phyloP scores from a whole-genome alignment of 441 rosid species.

The Eutrema salsugineum region DNA sequence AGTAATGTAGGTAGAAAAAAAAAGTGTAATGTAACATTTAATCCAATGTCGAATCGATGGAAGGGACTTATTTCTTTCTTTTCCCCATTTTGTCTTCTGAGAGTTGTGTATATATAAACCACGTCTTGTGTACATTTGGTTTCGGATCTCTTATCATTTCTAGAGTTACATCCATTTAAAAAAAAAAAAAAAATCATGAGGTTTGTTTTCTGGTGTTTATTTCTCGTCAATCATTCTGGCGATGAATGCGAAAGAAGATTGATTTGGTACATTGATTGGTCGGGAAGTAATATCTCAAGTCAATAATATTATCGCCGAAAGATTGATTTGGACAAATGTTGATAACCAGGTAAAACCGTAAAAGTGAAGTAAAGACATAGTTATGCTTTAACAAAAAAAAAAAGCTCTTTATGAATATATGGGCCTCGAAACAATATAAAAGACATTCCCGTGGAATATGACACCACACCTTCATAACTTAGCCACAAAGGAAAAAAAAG shows the following conservation, averaged over 20 bases:
- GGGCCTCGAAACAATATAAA: constrained; percentile 22
- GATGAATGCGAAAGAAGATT: too few species aligned
- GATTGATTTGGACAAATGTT: constrained; percentile 19
- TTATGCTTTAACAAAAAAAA: too few species aligned
- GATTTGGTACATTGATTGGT: too few species aligned
- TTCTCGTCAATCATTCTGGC: too few species aligned
- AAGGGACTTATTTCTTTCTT: constrained; percentile 4
- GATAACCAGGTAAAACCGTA: constrained; percentile 15
- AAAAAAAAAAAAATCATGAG: too few species aligned
- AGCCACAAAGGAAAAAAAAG: constrained; percentile 29
- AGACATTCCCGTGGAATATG: constrained; percentile 31
- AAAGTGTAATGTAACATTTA: constrained; percentile 15
- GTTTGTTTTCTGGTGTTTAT: too few species aligned
- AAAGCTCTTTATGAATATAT: too few species aligned
- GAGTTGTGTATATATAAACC: constrained; percentile 20
- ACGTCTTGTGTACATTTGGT: constrained; percentile 10
- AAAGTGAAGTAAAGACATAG: constrained; percentile 9
- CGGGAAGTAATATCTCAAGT: too few species aligned
- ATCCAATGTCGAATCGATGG: constrained; percentile 14
- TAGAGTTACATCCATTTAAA: not conserved
- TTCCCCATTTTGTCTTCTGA: not conserved
- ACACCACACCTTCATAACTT: constrained; percentile 32
- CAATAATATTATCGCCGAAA: too few species aligned
- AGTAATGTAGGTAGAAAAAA: not conserved
- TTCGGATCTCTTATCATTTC: constrained; percentile 5